A percentile compares a stretch with the other conserved stretches of the same genome.
Evolutionary conservation across 495 filamentous ascomycete genomes (phyloP).

Genomic region (Penicillium taxi): DNA sequence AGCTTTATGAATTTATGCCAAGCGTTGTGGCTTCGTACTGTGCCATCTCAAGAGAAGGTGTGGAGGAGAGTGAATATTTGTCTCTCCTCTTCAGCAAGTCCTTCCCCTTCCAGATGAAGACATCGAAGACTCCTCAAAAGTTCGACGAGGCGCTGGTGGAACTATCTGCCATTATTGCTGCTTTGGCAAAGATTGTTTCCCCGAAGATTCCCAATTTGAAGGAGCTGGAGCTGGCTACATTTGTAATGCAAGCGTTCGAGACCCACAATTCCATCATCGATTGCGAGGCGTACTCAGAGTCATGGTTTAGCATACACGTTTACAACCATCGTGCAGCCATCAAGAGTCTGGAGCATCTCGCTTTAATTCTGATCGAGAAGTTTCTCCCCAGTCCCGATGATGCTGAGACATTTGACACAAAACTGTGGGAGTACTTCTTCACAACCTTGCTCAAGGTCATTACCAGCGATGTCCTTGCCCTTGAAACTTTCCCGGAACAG

Average conservation of each 20-base stretch:
- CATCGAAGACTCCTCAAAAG: slow-evolving; percentile 48
- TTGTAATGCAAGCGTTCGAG: slow-evolving; percentile 62
- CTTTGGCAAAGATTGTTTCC: slow-evolving; percentile 59
- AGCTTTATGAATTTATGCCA: slow-evolving; percentile 78
- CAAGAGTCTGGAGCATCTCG: slow-evolving; percentile 77
- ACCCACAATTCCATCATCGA: slow-evolving; percentile 83
- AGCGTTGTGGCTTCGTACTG: slow-evolving; percentile 88
- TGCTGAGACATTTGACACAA: slow-evolving; percentile 85
- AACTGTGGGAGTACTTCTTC: slow-evolving; percentile 91
- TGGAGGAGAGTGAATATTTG: slow-evolving; percentile 58
- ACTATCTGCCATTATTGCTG: slow-evolving; percentile 77
- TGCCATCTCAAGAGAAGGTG: slow-evolving; percentile 56
- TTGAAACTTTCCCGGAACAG: slow-evolving; percentile 96
- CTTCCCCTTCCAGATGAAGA: slow-evolving; percentile 79
- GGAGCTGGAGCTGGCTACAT: slow-evolving; percentile 63
- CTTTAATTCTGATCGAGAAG: slow-evolving; percentile 63
- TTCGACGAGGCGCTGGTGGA: slow-evolving; percentile 92
- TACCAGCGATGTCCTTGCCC: slow-evolving; percentile 74
- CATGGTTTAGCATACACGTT: slow-evolving; percentile 88
- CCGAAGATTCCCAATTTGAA: slow-evolving; percentile 50
- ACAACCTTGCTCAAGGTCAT: slow-evolving; percentile 82
- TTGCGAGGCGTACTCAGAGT: slow-evolving; percentile 81
- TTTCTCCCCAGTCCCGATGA: slow-evolving; percentile 85
- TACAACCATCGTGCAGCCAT: slow-evolving; percentile 91
- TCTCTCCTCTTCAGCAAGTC: slow-evolving; percentile 83